A percentile compares a stretch with the other conserved stretches of the same genome.
phyloP scores from a whole-genome alignment of 192 early-diverging fungal genomes.

The Podochytrium sp. region DNA sequence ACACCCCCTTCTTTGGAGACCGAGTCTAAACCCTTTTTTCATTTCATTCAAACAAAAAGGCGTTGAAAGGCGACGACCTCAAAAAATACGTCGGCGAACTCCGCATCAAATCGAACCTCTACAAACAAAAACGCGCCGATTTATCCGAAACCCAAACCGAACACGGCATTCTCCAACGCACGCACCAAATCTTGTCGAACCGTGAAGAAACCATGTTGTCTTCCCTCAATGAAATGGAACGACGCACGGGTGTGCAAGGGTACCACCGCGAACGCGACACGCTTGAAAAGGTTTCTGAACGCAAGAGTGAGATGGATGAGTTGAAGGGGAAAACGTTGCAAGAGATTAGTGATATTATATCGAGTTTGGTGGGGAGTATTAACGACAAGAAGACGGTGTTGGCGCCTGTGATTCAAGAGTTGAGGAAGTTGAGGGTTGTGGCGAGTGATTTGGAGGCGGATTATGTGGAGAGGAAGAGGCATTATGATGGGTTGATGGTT shows the following conservation, averaged over 20 bases:
- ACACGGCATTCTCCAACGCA: constrained; percentile 58
- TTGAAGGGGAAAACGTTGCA: constrained; percentile 58
- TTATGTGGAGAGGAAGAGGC: constrained; percentile 58
- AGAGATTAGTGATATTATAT: constrained; percentile 57
- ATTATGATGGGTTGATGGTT: constrained; percentile 57
- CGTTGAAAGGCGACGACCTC: constrained; percentile 67
- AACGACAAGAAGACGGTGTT: constrained; percentile 59
- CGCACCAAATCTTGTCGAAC: constrained; percentile 45
- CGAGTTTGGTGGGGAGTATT: constrained; percentile 51
- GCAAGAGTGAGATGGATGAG: constrained; percentile 60
- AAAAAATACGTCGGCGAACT: constrained; percentile 65
- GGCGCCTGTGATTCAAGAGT: constrained; percentile 59
- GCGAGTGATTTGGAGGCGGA: constrained; percentile 54
- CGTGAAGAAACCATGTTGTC: constrained; percentile 25
- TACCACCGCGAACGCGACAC: constrained; percentile 23
- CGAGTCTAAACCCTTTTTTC: background rate
- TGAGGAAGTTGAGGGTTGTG: constrained; percentile 47
- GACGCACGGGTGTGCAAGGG: constrained; percentile 23
- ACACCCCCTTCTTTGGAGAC: no score
- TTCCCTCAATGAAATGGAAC: constrained; percentile 20
- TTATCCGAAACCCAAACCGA: constrained; percentile 54
- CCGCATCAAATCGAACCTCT: constrained; percentile 59
- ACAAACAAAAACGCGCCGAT: constrained; percentile 61
- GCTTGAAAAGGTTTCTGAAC: constrained; percentile 53
- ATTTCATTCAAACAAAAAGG: constrained; percentile 27